Conservation (phyloP, 257 asterid species). For the Echites panduratus region DNA sequence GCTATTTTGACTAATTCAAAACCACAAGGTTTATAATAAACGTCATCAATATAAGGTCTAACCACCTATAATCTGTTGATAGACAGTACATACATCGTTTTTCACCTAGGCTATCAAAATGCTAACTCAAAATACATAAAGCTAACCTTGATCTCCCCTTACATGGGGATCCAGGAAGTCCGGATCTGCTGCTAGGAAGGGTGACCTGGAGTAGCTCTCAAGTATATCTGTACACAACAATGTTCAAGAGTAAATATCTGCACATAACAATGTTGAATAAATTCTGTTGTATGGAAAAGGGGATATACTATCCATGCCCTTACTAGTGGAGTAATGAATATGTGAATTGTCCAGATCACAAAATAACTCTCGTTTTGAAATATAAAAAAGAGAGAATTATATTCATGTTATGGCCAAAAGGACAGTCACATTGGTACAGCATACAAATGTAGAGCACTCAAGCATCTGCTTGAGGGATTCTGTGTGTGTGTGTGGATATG, state of each 20-base stretch:
- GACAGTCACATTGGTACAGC: background rate
- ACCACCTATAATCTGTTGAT: slow-evolving; percentile 40
- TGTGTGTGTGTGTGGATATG: background rate
- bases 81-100: slow-evolving; percentile 13
- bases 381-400: background rate
- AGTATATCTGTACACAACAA: slow-evolving; percentile 54
- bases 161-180: slow-evolving; percentile 45
- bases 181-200: slow-evolving; percentile 54
- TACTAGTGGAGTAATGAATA: background rate
- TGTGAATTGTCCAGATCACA: background rate
- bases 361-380: background rate
- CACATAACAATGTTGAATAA: background rate
- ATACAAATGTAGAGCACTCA: background rate
- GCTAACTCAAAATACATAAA: slow-evolving; percentile 8
- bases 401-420: background rate
- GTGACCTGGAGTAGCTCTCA: slow-evolving; percentile 70
- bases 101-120: slow-evolving; percentile 1
- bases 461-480: background rate
- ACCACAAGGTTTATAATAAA: too few relatives aligned
- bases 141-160: slow-evolving; percentile 54
- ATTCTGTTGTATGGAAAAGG: background rate
- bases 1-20: background rate
- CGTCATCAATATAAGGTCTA: slow-evolving; percentile 32
- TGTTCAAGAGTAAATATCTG: slow-evolving; percentile 3
- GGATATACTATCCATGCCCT: background rate